A percentile compares a stretch with the other conserved stretches of the same genome.
Conservation (phyloP, 768 basidiomycete species). For the Lentinula aciculospora region DNA sequence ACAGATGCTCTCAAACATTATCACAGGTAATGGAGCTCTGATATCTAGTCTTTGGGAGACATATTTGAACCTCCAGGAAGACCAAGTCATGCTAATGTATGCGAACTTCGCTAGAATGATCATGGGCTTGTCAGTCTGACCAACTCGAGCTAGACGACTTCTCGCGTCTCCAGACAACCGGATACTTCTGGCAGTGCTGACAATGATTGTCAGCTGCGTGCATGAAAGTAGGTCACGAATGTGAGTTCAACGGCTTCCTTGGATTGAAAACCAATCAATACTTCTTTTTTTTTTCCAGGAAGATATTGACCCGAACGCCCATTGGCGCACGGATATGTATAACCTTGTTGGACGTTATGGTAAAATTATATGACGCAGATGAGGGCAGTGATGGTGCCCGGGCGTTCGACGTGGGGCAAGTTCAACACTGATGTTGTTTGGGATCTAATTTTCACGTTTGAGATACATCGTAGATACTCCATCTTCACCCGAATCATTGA, state of each 20-base stretch:
- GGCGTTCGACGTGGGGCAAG: constrained; percentile 75
- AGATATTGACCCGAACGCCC: constrained; percentile 44
- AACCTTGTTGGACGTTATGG: constrained; percentile 65
- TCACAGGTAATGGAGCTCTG: constrained; percentile 65
- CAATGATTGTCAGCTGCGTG: constrained; percentile 70
- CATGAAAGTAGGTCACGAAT: constrained; percentile 48
- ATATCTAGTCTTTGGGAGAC: constrained; percentile 55
- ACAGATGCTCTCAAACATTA: constrained; percentile 79
- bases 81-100: constrained; percentile 72
- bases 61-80: constrained; percentile 65
- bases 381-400: constrained; percentile 59
- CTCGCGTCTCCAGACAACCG: constrained; percentile 61
- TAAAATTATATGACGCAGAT: constrained; percentile 61
- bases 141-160: constrained; percentile 37
- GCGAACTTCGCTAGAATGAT: constrained; percentile 12
- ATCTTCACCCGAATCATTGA: constrained; percentile 63
- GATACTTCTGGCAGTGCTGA: constrained; percentile 55
- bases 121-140: constrained; percentile 10
- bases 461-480: constrained; percentile 41
- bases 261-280: not conserved
- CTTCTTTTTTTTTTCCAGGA: constrained; percentile 26
- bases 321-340: constrained; percentile 65
- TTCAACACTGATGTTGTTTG: not conserved
- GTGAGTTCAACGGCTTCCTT: constrained; percentile 39
- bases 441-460: not conserved